phyloP scores from a whole-genome alignment of 2,329 filamentous ascomycete species.

The Venturia aucupariae region DNA sequence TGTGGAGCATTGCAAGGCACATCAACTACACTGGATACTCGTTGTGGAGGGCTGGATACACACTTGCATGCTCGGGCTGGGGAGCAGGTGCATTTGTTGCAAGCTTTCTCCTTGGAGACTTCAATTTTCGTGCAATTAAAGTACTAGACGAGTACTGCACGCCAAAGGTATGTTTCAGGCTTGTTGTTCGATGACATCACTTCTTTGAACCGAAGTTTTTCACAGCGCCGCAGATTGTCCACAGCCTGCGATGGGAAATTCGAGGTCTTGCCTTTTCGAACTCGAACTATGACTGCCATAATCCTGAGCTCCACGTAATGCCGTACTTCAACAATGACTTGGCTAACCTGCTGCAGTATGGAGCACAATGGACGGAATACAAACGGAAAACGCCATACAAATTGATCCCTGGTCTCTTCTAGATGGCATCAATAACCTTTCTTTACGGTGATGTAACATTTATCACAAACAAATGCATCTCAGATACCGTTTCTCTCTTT shows the following conservation, averaged over 20 bases:
- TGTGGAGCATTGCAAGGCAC: conserved; percentile 42
- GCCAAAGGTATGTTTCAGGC: conserved; percentile 10
- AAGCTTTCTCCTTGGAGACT: conserved; percentile 37
- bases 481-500: not conserved
- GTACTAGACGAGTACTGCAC: conserved; percentile 42
- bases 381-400: conserved; percentile 15
- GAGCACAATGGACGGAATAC: conserved; percentile 14
- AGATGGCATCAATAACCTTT: not conserved
- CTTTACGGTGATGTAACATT: not conserved
- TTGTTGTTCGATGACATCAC: not conserved
- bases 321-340: no score
- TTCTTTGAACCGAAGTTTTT: not conserved
- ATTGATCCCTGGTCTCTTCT: conserved; percentile 12
- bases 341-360: conserved; percentile 13
- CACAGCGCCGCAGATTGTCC: no score
- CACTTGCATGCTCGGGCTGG: conserved; percentile 40
- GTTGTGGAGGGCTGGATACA: conserved; percentile 42
- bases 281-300: no score
- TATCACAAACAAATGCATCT: not conserved
- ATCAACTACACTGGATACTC: conserved; percentile 48
- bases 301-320: no score
- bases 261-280: no score
- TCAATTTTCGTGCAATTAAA: conserved; percentile 36
- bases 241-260: no score
- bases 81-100: conserved; percentile 33